phyloP scores from a whole-genome alignment of 768 basidiomycete species.

The Xerocomus spinulosus region DNA sequence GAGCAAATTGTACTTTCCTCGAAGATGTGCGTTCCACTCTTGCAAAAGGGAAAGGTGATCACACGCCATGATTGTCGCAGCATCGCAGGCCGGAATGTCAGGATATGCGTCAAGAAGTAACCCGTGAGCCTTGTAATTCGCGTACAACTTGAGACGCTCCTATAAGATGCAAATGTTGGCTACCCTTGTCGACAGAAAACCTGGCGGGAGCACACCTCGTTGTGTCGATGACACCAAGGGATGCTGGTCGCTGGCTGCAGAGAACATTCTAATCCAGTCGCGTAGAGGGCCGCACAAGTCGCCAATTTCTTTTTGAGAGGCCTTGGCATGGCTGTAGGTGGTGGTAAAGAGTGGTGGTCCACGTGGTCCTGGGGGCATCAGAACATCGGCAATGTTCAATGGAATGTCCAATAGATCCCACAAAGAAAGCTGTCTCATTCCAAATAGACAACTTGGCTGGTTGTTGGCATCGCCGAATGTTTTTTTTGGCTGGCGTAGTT shows the following conservation, averaged over 20 bases:
- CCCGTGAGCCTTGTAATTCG: slow-evolving; percentile 34
- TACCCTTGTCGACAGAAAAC: not conserved
- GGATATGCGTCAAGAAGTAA: slow-evolving; percentile 28
- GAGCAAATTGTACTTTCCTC: slow-evolving; percentile 31
- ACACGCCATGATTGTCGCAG: slow-evolving; percentile 25
- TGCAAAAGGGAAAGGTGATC: slow-evolving; percentile 28
- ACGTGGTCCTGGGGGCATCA: not conserved
- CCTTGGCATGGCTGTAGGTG: slow-evolving; percentile 1
- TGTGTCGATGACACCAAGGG: slow-evolving; percentile 30
- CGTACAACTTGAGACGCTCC: slow-evolving; percentile 37
- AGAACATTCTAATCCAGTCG: slow-evolving; percentile 12
- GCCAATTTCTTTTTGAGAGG: slow-evolving; percentile 8
- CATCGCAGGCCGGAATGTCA: slow-evolving; percentile 25
- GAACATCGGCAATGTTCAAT: no score
- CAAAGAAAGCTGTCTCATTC: no score
- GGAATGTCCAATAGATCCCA: no score
- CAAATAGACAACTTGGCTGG: no score
- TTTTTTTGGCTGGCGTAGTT: no score
- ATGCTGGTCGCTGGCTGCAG: slow-evolving; percentile 6
- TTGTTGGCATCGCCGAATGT: no score
- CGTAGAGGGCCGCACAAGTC: slow-evolving; percentile 16
- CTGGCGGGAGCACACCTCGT: slow-evolving; percentile 20
- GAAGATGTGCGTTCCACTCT: slow-evolving; percentile 31
- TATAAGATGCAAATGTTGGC: not conserved
- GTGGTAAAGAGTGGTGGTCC: not conserved